Percentiles rank a stretch among this genome's conserved stretches.
Evolutionary conservation across 108 stramenopile species (phyloP).

Genomic region (Cyclotella choctawhatcheeana): DNA sequence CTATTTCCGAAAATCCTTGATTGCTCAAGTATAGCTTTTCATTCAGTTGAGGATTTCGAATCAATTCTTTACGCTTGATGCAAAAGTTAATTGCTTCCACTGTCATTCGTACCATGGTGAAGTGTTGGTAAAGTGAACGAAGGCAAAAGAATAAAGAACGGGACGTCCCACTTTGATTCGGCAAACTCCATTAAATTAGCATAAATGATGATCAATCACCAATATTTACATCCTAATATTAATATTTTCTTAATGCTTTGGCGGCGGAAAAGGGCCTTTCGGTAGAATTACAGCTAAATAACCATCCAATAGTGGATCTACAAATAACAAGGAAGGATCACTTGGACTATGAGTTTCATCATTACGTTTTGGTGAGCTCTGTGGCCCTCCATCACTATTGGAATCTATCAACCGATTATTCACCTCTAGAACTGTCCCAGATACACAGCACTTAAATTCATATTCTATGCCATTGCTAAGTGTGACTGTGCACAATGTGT

Average conservation of each 20-base stretch:
- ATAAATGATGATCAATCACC: background rate
- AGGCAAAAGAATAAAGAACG: background rate
- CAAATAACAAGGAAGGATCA: constrained; percentile 33
- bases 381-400: background rate
- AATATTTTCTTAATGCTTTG: background rate
- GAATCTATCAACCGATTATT: constrained; percentile 36
- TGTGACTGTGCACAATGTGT: constrained; percentile 30
- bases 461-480: constrained; percentile 35
- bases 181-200: too few species aligned
- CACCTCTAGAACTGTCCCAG: constrained; percentile 74
- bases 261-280: constrained; percentile 58
- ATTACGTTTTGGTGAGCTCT: background rate
- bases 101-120: constrained; percentile 21
- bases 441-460: constrained; percentile 67
- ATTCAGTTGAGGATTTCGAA: constrained; percentile 65
- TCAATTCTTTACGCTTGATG: constrained; percentile 56
- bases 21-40: constrained; percentile 81
- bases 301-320: constrained; percentile 78
- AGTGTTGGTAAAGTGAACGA: constrained; percentile 1
- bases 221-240: background rate
- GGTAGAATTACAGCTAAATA: constrained; percentile 79
- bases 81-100: constrained; percentile 32
- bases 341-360: background rate
- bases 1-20: constrained; percentile 67
- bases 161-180: background rate